Evolutionary conservation across 2,329 filamentous ascomycete species (phyloP).

Genomic region (Fusarium continuum): DNA sequence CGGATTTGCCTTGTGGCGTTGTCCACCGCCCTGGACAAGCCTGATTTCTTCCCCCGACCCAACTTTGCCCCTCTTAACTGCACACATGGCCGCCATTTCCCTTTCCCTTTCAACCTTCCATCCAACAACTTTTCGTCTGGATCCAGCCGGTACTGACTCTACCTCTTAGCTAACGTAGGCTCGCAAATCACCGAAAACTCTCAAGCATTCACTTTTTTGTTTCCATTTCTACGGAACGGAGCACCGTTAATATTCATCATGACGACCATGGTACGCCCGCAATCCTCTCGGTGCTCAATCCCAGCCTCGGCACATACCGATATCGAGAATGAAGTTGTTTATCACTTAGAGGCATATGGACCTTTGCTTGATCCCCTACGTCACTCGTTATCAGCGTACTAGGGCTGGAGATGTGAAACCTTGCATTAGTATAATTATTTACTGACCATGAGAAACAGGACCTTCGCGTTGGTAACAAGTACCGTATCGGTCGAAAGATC

Average conservation of each 20-base stretch:
- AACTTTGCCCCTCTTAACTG: constrained; percentile 41
- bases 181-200: constrained; percentile 33
- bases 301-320: neutral
- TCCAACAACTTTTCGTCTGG: constrained; percentile 16
- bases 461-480: constrained; percentile 98
- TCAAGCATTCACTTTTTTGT: constrained; percentile 5
- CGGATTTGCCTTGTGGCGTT: constrained; percentile 44
- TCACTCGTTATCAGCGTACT: neutral
- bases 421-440: neutral
- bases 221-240: constrained; percentile 38
- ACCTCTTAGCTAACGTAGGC: constrained; percentile 32
- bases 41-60: constrained; percentile 38
- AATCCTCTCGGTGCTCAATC: neutral
- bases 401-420: neutral
- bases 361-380: neutral
- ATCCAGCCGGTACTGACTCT: constrained; percentile 30
- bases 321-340: neutral
- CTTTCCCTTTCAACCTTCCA: constrained; percentile 16
- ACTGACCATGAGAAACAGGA: constrained; percentile 67
- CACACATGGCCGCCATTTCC: constrained; percentile 27
- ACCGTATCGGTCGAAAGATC: constrained; percentile 99
- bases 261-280: constrained; percentile 61
- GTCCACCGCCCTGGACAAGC: constrained; percentile 38
- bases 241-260: constrained; percentile 48
- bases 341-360: neutral